Conservation (phyloP, 495 filamentous ascomycete species). For the Trichodelitschia bisporula region DNA sequence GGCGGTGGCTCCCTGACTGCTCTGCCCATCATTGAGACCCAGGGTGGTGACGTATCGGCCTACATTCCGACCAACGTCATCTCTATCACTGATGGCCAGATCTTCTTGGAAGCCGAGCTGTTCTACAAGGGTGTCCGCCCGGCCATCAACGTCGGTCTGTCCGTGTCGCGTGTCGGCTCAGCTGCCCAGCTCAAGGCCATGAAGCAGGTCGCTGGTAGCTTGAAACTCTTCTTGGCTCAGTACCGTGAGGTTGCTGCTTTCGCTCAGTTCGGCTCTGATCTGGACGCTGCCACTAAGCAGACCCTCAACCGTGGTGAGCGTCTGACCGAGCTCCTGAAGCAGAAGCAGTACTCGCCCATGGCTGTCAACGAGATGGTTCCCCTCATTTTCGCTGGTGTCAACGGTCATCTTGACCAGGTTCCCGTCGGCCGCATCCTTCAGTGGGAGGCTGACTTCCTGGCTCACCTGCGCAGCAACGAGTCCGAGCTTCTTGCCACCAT, state of each 20-base stretch:
- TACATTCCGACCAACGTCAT: conserved; percentile 99
- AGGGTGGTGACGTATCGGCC: conserved; percentile 99
- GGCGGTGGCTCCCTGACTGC: conserved; percentile 94
- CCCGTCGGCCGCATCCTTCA: conserved; percentile 66
- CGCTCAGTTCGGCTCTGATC: conserved; percentile 98
- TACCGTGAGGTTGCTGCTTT: conserved; percentile 99
- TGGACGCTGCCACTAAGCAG: conserved; percentile 97
- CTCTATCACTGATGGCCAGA: conserved; percentile 98
- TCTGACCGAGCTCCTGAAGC: conserved; percentile 96
- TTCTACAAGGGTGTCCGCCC: conserved; percentile 99
- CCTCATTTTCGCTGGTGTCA: conserved; percentile 97
- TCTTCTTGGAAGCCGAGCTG: conserved; percentile 97
- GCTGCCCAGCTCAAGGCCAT: conserved; percentile 99
- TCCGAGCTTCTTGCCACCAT: conserved; percentile 62
- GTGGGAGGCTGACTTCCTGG: conserved; percentile 86
- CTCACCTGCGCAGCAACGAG: conserved; percentile 77
- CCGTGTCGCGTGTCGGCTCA: conserved; percentile 98
- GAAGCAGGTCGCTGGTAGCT: conserved; percentile 99
- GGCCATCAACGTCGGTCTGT: conserved; percentile 99
- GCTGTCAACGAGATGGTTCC: conserved; percentile 99
- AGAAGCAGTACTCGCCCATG: conserved; percentile 99
- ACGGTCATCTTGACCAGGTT: conserved; percentile 71
- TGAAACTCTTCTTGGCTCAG: conserved; percentile 99
- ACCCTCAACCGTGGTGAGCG: conserved; percentile 96
- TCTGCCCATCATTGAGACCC: conserved; percentile 96